phyloP scores from a whole-genome alignment of 2,329 filamentous ascomycete genomes.

The Aspergillus hiratsukae region DNA sequence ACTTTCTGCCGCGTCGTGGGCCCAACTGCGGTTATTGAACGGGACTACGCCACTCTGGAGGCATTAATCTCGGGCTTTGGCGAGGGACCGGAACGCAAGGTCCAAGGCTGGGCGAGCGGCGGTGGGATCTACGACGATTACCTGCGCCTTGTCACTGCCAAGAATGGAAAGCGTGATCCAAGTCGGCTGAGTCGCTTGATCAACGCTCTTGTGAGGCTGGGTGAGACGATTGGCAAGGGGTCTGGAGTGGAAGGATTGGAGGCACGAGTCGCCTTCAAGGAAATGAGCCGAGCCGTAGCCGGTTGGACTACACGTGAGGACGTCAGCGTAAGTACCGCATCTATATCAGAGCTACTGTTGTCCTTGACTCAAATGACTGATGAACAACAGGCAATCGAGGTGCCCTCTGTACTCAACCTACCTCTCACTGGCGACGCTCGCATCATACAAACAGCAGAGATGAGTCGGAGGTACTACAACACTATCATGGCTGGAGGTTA shows the following conservation, averaged over 20 bases:
- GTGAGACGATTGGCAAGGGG: constrained; percentile 40
- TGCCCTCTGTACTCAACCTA: constrained; percentile 37
- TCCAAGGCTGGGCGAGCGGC: constrained; percentile 71
- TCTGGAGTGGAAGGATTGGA: constrained; percentile 52
- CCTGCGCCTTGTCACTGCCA: constrained; percentile 46
- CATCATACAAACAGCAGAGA: constrained; percentile 64
- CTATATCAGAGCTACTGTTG: neutral
- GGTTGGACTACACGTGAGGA: constrained; percentile 58
- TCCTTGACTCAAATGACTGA: neutral
- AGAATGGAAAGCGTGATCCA: constrained; percentile 37
- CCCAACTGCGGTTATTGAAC: constrained; percentile 74
- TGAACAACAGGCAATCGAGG: constrained; percentile 26
- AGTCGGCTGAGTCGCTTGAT: constrained; percentile 43
- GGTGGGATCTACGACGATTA: constrained; percentile 73
- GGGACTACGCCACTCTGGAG: constrained; percentile 67
- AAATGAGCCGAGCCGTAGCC: constrained; percentile 74
- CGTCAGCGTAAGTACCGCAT: constrained; percentile 50
- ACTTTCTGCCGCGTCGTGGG: constrained; percentile 78
- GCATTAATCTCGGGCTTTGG: constrained; percentile 68
- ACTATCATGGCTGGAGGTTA: constrained; percentile 54
- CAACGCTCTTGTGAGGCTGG: constrained; percentile 43
- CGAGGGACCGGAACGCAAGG: constrained; percentile 54
- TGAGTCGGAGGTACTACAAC: constrained; percentile 65
- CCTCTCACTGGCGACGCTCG: constrained; percentile 67
- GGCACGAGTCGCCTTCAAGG: constrained; percentile 69